Base-by-base conservation (phyloP, 495 filamentous ascomycete species). In the Thozetella sp. region DNA sequence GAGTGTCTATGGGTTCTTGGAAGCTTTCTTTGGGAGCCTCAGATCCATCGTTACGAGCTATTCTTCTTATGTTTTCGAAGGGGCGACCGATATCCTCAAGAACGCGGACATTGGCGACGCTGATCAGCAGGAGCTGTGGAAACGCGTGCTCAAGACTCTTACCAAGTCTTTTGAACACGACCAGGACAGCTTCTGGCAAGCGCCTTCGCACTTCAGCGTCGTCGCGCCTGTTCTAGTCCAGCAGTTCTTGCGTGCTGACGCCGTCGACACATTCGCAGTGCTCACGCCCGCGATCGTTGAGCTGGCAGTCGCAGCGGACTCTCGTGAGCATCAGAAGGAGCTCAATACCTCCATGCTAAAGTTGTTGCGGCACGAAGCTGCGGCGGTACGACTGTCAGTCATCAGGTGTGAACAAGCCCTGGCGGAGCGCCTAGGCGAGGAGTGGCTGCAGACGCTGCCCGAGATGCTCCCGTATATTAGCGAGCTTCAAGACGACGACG, bases 381-480 rank as follows among this genome's bases (percentile, higher is more conserved):
- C 86, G 52, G 81, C 80, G 43, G 82, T 89, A 1, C 81, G 95
- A 13, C 73, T 97, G 27, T 91, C 91, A 9, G 92, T 90, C 2
- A 83, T 98, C 19, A 86, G 88, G 70, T 87, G 88, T 51, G 83
- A 97, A 77, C 88, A 88, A 61, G 85, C 81, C 1, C 80, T 99
- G 53, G 93, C 93, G 22, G 83, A 86, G 54, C 79, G 84, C 55
- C 73, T 97, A 22, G 93, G 92, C 22, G 92, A 97, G 65, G 95
- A 98, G 63, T 98, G 96, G 96, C 73, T 98, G 59, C 82, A 85
- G 1, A 79, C 93, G 71, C 73, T 98, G 70, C 91, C 93, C 0
- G 94, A 99, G 82, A 97, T 97, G 87, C 76, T 98, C 63, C 95
- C 95, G 27, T 90, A 91, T 56, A 95, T 99, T 53, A 93, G 90